A percentile compares a stretch with the other conserved stretches of the same genome.
Conservation (phyloP, 83 land plant species). For the Thuja plicata region DNA sequence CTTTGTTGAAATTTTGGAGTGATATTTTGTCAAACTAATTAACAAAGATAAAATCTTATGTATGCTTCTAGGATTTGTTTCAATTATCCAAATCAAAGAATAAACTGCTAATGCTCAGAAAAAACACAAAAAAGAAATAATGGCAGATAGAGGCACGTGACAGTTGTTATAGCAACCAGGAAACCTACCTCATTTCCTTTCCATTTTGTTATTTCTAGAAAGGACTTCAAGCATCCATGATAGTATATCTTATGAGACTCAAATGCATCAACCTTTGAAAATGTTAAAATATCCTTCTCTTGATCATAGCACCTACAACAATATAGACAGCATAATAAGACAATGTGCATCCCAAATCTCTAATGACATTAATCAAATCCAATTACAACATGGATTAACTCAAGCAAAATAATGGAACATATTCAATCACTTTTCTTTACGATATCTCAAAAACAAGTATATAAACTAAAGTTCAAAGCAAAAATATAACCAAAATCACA, state of each 20-base stretch:
- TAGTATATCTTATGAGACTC: conserved; percentile 79
- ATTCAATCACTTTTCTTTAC: not conserved
- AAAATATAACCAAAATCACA: not conserved
- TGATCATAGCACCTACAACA: not conserved
- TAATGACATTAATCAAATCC: not conserved
- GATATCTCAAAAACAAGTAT: not conserved
- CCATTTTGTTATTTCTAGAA: conserved; percentile 94
- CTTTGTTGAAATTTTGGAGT: not conserved
- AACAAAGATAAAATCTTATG: not conserved
- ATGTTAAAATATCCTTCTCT: conserved; percentile 73
- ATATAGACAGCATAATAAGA: not conserved
- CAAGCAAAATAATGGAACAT: not conserved
- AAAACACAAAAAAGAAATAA: not conserved
- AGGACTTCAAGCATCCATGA: conserved; percentile 93
- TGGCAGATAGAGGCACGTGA: not conserved
- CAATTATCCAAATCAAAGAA: not conserved
- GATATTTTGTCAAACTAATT: not conserved
- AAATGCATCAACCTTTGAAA: conserved; percentile 73
- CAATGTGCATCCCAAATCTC: not conserved
- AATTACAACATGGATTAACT: not conserved
- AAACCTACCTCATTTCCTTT: conserved; percentile 83
- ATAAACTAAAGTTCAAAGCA: not conserved
- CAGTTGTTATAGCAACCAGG: not conserved
- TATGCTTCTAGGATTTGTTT: not conserved
- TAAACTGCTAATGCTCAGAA: not conserved